A percentile compares a stretch with the other conserved stretches of the same genome.
Evolutionary conservation across 768 basidiomycete genomes (phyloP).

Genomic region (Lactarius psammicola): DNA sequence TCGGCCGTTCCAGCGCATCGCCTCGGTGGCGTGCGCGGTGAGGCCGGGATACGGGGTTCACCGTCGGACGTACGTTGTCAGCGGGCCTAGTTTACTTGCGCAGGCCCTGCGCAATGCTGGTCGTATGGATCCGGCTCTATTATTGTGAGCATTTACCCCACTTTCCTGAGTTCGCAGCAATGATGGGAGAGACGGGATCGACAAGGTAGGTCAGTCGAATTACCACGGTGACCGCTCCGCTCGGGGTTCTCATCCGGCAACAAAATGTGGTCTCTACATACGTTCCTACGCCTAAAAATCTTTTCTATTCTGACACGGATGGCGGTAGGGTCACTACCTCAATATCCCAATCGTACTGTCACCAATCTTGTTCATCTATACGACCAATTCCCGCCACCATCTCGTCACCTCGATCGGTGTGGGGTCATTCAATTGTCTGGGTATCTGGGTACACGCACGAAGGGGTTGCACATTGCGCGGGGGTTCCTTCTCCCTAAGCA

Average conservation of each 20-base stretch:
- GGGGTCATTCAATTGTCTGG: slow-evolving; percentile 80
- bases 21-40: slow-evolving; percentile 92
- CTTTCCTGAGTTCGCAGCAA: neutral
- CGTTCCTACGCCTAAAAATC: slow-evolving; percentile 28
- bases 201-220: slow-evolving; percentile 83
- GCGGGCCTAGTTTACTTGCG: slow-evolving; percentile 79
- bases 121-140: slow-evolving; percentile 71
- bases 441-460: slow-evolving; percentile 91
- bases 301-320: neutral
- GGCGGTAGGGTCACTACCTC: slow-evolving; percentile 67
- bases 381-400: slow-evolving; percentile 90
- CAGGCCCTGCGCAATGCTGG: slow-evolving; percentile 86
- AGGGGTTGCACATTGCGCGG: slow-evolving; percentile 86
- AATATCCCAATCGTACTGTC: slow-evolving; percentile 81
- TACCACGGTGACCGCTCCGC: slow-evolving; percentile 91
- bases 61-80: slow-evolving; percentile 83
- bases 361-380: slow-evolving; percentile 92
- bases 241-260: slow-evolving; percentile 92
- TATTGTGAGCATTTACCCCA: slow-evolving; percentile 46
- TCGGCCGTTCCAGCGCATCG: slow-evolving; percentile 88
- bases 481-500: slow-evolving; percentile 90
- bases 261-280: slow-evolving; percentile 81
- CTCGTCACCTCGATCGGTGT: slow-evolving; percentile 83
- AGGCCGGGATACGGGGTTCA: slow-evolving; percentile 82
- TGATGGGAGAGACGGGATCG: slow-evolving; percentile 68